Base-by-base conservation (phyloP, 2,329 filamentous ascomycete species). In the Aureobasidium sp. region DNA sequence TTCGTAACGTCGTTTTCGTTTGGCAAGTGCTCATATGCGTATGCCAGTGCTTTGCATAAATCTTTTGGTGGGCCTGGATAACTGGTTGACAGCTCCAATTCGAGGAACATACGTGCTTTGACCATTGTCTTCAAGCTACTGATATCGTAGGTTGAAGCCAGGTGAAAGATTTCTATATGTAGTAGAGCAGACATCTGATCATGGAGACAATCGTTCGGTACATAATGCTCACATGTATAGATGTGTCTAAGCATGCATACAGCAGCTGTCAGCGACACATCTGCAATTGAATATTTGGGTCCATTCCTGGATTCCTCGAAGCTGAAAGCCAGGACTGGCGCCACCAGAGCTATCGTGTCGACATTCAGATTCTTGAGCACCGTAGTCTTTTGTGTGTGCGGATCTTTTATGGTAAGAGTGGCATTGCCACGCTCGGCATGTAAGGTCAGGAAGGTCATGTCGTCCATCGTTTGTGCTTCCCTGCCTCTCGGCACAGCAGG, bases 121-220 rank as follows among this genome's bases (percentile, higher is more conserved):
- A 76, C 76, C 55, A 71, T 65, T 4, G 70, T 69, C 62, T 72
- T 73, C 8, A 79, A 73, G 46, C 74, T 71, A 1, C 69, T 67
- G 5, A 78, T 64, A 57, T 76, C 73, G 66, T 74, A 78, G 57
- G 76, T 70, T 27, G 74, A 70, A 8, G 70, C 77, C 15, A 79
- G 69, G 53, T 72, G 75, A 64, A 72, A 77, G 23, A 77, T 68
- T 58, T 78, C 70, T 15, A 70, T 73, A 62, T 79, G 77, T 2
- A 73, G 65, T 13, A 79, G 68, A 13, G 79, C 65, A 0, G 72
- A 71, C 10, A 70, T 64, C 41, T 67, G 50, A 52, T 68, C 63
- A 2, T 73, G 70, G 4, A 61, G 50, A 9, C 64, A 56, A 12
- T 64, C 62, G 8, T 57, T 56, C 23, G 69, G 62, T 9, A 72